These are phyloP conservation scores for Larix kaempferi DNA, from an alignment of 75 land plant genomes.

Conservation along the genomic window DNA sequence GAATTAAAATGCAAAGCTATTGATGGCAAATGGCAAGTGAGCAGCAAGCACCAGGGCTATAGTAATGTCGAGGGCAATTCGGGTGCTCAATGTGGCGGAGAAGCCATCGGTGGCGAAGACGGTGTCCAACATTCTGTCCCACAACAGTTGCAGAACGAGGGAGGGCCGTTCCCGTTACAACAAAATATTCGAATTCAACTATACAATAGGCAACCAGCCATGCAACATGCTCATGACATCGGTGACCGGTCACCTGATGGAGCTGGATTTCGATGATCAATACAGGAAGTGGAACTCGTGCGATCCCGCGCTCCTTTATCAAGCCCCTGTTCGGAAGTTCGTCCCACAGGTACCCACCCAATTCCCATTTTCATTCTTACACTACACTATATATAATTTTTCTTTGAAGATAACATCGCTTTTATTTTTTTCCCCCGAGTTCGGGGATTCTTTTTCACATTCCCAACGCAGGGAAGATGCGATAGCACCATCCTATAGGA, in stretches of 20 bases:
- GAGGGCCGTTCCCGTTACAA: constrained; percentile 84
- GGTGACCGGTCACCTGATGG: constrained; percentile 96
- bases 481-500: too few relatives aligned
- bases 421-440: neutral
- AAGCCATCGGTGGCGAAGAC: constrained; percentile 97
- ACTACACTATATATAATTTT: neutral
- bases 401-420: neutral
- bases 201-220: constrained; percentile 47
- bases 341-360: constrained; percentile 66
- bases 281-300: constrained; percentile 89
- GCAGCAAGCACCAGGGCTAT: neutral
- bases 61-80: constrained; percentile 21
- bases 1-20: too few relatives aligned
- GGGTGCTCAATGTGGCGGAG: constrained; percentile 94
- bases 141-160: constrained; percentile 37
- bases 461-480: too few relatives aligned
- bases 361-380: too few relatives aligned
- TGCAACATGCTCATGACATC: constrained; percentile 84
- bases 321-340: constrained; percentile 74
- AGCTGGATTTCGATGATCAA: constrained; percentile 87
- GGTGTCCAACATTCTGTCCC: constrained; percentile 74
- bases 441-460: too few relatives aligned
- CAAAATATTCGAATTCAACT: constrained; percentile 82
- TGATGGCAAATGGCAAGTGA: neutral
- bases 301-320: constrained; percentile 76